phyloP scores from a whole-genome alignment of 2,329 filamentous ascomycete genomes.

The Alternaria brassicae region DNA sequence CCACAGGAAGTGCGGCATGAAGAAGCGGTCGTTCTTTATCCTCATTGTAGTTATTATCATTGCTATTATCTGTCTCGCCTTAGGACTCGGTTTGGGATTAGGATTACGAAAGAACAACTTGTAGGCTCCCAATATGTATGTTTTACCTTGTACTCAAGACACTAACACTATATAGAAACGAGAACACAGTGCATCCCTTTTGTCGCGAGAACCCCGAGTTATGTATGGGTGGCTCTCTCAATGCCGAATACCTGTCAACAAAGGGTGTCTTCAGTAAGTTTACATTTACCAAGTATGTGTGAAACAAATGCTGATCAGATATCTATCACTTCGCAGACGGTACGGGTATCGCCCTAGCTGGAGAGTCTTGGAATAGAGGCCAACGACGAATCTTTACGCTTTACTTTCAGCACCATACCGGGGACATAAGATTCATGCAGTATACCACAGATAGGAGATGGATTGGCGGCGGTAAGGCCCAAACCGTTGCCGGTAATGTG shows the following conservation, averaged over 20 bases:
- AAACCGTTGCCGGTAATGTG: constrained; percentile 52
- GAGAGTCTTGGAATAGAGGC: constrained; percentile 51
- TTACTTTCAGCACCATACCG: constrained; percentile 56
- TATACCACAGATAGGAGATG: constrained; percentile 48
- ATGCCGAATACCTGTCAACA: constrained; percentile 49
- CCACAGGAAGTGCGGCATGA: constrained; percentile 35
- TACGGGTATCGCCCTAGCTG: constrained; percentile 56
- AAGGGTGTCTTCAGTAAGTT: constrained; percentile 51
- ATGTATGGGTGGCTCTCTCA: constrained; percentile 52
- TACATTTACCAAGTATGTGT: background rate
- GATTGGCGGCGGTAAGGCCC: constrained; percentile 49
- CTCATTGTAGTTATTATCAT: constrained; percentile 33
- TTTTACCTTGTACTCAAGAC: background rate
- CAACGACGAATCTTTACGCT: constrained; percentile 51
- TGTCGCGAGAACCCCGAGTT: constrained; percentile 37
- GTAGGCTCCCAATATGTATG: constrained; percentile 5
- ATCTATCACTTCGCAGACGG: constrained; percentile 36
- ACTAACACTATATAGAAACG: constrained; percentile 10
- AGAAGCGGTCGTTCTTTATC: constrained; percentile 33
- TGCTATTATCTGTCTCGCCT: constrained; percentile 43
- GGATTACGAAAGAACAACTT: constrained; percentile 38
- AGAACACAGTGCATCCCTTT: constrained; percentile 26
- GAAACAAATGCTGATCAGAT: background rate
- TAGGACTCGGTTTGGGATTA: constrained; percentile 49
- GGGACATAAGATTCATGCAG: constrained; percentile 53